A percentile compares a stretch with the other conserved stretches of the same genome.
phyloP scores from a whole-genome alignment of 2,329 filamentous ascomycete genomes.

The Zelopaecilomyces penicillatus region DNA sequence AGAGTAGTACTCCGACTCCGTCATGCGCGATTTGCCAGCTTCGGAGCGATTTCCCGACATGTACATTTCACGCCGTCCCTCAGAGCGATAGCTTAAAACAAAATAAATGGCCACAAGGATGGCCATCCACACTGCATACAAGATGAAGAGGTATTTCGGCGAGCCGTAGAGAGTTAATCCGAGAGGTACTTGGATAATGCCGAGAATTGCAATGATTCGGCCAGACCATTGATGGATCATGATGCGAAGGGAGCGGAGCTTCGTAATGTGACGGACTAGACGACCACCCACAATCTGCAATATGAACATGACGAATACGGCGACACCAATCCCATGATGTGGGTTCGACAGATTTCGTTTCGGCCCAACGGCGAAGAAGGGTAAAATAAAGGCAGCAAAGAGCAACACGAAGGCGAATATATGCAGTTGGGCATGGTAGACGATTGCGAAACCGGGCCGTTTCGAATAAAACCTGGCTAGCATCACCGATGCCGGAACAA shows the following conservation, averaged over 20 bases:
- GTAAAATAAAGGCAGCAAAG: slow-evolving; percentile 65
- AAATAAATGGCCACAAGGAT: slow-evolving; percentile 71
- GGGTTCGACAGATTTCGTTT: slow-evolving; percentile 67
- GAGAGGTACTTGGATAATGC: slow-evolving; percentile 78
- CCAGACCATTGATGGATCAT: slow-evolving; percentile 87
- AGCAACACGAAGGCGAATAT: slow-evolving; percentile 59
- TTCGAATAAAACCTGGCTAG: slow-evolving; percentile 62
- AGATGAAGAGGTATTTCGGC: slow-evolving; percentile 72
- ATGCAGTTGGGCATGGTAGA: slow-evolving; percentile 67
- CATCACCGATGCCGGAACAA: slow-evolving; percentile 68
- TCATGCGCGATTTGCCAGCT: slow-evolving; percentile 29
- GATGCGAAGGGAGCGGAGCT: slow-evolving; percentile 40
- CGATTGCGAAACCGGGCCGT: slow-evolving; percentile 52
- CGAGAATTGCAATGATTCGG: slow-evolving; percentile 67
- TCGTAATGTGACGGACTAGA: slow-evolving; percentile 47
- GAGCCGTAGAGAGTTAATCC: slow-evolving; percentile 90
- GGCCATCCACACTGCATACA: slow-evolving; percentile 73
- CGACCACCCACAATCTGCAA: slow-evolving; percentile 63
- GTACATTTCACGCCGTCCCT: slow-evolving; percentile 47
- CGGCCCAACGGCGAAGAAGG: slow-evolving; percentile 71
- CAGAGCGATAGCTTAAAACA: slow-evolving; percentile 62
- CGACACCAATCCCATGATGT: slow-evolving; percentile 75
- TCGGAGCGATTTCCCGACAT: slow-evolving; percentile 47
- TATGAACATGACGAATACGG: slow-evolving; percentile 65
- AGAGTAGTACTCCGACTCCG: slow-evolving; percentile 33